Evolutionary conservation across 116 monocot genomes (phyloP), one percentile per base, ranked within the genome.

Genomic region (Cymodocea nodosa): DNA sequence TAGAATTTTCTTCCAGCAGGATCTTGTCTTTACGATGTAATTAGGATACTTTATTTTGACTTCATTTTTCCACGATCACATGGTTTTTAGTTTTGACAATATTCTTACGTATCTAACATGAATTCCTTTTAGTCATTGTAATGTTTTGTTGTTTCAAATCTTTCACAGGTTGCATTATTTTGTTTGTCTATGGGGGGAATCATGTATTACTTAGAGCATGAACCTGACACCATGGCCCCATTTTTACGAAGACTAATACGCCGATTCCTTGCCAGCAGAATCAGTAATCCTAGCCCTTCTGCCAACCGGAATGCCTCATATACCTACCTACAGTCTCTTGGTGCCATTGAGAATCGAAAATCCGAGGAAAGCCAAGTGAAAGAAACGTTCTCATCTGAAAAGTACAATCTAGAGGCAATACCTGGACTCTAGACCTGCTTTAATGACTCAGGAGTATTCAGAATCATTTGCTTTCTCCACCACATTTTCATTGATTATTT

Each of bases 141-240:
- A 44, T 11, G 5, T 44, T 44, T 44, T 44, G 44, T 44, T 44
- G 44, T 4, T 6, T 11, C 6, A 44, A 44, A 44, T 8, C 11
- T 4, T 11, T 18, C 78, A 40, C 95, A 97, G 95, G 95, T 90
- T 44, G 76, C 80, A 49, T 80, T 97, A 19, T 97, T 97, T 57
- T 97, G 87, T 69, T 55, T 87, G 30, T 90, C 81, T 69, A 97
- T 90, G 90, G 95, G 95, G 63, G 95, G 95, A 67, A 91, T 84
- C 59, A 97, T 97, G 95, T 97, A 90, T 74, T 97, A 85, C 74
- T 71, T 97, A 20, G 95, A 97, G 60, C 73, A 90, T 61, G 95
- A 97, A 65, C 95, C 95, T 23, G 95, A 85, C 23, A 97, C 91
- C 4, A 91, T 97, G 95, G 81, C 95, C 57, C 85, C 95, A 57